Percentiles rank a stretch among this genome's conserved stretches.
Conservation (phyloP, 768 basidiomycete species). For the Naematelia aurantialba region DNA sequence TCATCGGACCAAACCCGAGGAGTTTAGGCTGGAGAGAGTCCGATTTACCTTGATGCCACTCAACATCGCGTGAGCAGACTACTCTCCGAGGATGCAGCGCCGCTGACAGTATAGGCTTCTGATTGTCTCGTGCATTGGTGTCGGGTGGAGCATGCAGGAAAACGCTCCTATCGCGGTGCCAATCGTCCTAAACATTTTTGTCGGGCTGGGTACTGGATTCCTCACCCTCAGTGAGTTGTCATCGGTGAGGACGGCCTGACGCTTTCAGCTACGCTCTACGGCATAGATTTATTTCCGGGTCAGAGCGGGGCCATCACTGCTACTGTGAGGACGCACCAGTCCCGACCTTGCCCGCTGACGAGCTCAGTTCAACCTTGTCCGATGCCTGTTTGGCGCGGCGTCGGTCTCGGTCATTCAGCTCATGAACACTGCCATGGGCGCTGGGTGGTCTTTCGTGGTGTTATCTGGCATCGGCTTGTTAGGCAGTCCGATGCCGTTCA, state of each 20-base stretch:
- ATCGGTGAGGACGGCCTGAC: conserved; percentile 3
- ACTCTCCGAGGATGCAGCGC: neutral
- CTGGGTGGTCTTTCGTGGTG: conserved; percentile 46
- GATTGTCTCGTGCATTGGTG: conserved; percentile 20
- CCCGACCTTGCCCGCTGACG: neutral
- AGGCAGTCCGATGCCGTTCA: conserved; percentile 30
- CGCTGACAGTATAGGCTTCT: conserved; percentile 15
- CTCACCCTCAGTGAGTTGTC: conserved; percentile 21
- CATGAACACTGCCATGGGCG: conserved; percentile 31
- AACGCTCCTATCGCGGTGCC: conserved; percentile 31
- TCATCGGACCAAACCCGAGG: conserved; percentile 28
- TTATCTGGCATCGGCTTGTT: conserved; percentile 34
- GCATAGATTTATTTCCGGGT: conserved; percentile 43
- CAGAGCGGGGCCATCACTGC: conserved; percentile 36
- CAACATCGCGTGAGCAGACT: conserved; percentile 14
- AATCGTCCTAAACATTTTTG: conserved; percentile 31
- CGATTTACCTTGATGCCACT: conserved; percentile 19
- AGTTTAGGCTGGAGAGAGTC: conserved; percentile 24
- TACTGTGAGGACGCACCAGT: conserved; percentile 15
- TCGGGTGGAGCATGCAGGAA: conserved; percentile 34
- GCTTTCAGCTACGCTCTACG: conserved; percentile 11
- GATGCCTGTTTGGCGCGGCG: conserved; percentile 43
- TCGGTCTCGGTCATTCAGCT: conserved; percentile 36
- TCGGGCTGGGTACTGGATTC: conserved; percentile 12
- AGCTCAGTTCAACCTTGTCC: conserved; percentile 39